Evolutionary conservation across 441 rosid species (phyloP), one percentile per base, ranked within the genome.

Genomic region (Gossypium aridum): DNA sequence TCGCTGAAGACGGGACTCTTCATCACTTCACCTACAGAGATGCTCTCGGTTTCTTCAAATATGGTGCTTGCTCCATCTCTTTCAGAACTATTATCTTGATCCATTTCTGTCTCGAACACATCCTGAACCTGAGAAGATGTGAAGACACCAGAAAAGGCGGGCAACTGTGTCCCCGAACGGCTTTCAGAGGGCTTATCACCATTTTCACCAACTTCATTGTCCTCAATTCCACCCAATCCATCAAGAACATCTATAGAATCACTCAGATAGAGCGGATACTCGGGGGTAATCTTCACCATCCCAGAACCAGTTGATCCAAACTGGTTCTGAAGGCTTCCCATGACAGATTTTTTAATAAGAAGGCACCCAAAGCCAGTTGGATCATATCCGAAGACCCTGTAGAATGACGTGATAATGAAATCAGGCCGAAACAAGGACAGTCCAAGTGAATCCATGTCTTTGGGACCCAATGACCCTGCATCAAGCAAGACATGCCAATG

Each of bases 331-430:
- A 57, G 62, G 62, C 62, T 57, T 22, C 62, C 62, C 62, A 22
- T 57, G 28, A 57, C 28, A 9, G 62, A 57, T 22, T 57, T 57
- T 13, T 57, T 57, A 19, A 57, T 57, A 57, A 57, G 62, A 57
- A 57, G 62, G 62, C 62, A 57, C 13, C 62, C 62, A 57, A 22
- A 57, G 62, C 62, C 62, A 57, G 62, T 57, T 57, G 62, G 62
- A 22, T 57, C 62, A 57, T 57, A 57, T 22, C 62, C 62, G 4
- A 57, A 57, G 28, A 57, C 62, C 13, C n/a, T 57, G 62, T 57
- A 57, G 31, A 57, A 57, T 9, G 62, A 57, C 1, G 62, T 57
- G 62, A 57, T 57, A 57, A 57, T 57, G 14, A 57, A 57, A 57
- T 57, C 62, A 22, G 62, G 62, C 13, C 62, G 31, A 57, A 57